These are phyloP conservation scores for Melanogaster broomeanus DNA, from an alignment of 768 basidiomycete genomes.

Conservation along the genomic window DNA sequence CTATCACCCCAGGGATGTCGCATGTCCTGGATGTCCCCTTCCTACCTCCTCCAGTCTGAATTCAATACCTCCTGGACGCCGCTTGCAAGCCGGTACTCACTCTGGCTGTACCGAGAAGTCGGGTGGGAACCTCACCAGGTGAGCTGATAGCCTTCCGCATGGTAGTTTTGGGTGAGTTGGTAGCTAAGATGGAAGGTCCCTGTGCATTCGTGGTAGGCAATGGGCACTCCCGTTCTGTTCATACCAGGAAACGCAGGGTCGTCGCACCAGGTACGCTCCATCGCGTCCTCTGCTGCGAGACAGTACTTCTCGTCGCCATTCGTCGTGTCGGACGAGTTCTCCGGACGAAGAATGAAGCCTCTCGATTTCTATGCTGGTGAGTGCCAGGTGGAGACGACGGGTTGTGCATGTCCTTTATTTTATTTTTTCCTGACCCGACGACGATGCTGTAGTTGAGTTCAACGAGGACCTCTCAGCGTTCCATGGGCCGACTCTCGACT, in stretches of 20 bases:
- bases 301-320: conserved; percentile 74
- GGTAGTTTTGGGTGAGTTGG: conserved; percentile 3
- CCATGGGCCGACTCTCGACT: conserved; percentile 83
- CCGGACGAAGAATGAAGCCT: conserved; percentile 45
- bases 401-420: background rate
- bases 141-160: conserved; percentile 4
- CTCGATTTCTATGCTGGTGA: conserved; percentile 88
- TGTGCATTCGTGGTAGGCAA: conserved; percentile 20
- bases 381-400: conserved; percentile 16
- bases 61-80: conserved; percentile 73
- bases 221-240: conserved; percentile 88
- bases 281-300: conserved; percentile 86
- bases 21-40: conserved; percentile 96
- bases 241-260: conserved; percentile 98
- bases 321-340: conserved; percentile 54
- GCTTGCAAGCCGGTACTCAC: conserved; percentile 70
- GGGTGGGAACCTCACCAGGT: conserved; percentile 78
- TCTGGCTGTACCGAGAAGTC: conserved; percentile 91
- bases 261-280: conserved; percentile 89
- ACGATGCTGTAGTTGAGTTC: conserved; percentile 71
- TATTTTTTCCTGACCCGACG: background rate
- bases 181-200: conserved; percentile 2
- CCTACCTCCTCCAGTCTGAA: conserved; percentile 71
- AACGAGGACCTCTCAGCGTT: conserved; percentile 98
- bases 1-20: conserved; percentile 90